These are phyloP conservation scores for Sclerotinia borealis DNA, from an alignment of 2,329 filamentous ascomycete genomes.

Conservation along the genomic window DNA sequence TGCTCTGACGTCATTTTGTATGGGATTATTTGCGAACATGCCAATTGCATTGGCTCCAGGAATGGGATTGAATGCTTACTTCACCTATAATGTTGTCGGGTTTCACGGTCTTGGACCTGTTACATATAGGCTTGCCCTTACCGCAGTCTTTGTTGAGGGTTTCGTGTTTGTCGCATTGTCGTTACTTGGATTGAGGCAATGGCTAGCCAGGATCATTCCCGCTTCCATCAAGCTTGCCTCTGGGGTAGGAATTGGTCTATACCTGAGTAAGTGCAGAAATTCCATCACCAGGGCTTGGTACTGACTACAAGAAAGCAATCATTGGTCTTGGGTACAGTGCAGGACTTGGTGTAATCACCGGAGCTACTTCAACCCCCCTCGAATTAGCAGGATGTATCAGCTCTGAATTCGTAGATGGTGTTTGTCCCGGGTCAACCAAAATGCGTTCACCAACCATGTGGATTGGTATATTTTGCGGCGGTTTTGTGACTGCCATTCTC, in stretches of 20 bases:
- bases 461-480: constrained; percentile 83
- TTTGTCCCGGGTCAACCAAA: constrained; percentile 58
- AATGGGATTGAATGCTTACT: constrained; percentile 86
- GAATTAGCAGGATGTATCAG: constrained; percentile 57
- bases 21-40: constrained; percentile 75
- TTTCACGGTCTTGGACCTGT: constrained; percentile 67
- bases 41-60: constrained; percentile 69
- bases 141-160: constrained; percentile 83
- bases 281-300: not conserved
- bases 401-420: constrained; percentile 37
- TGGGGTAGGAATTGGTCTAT: constrained; percentile 79
- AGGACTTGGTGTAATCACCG: constrained; percentile 73
- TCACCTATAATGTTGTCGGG: constrained; percentile 72
- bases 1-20: constrained; percentile 71
- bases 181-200: constrained; percentile 75
- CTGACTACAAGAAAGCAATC: constrained; percentile 37
- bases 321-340: constrained; percentile 74
- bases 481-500: constrained; percentile 70
- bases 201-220: constrained; percentile 81
- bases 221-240: constrained; percentile 81
- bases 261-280: constrained; percentile 36
- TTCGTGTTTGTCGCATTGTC: constrained; percentile 79
- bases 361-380: constrained; percentile 60
- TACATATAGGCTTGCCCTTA: constrained; percentile 69
- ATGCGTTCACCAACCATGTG: constrained; percentile 82